Evolutionary conservation across 768 basidiomycete species (phyloP).

Genomic region (Daedalea quercina): DNA sequence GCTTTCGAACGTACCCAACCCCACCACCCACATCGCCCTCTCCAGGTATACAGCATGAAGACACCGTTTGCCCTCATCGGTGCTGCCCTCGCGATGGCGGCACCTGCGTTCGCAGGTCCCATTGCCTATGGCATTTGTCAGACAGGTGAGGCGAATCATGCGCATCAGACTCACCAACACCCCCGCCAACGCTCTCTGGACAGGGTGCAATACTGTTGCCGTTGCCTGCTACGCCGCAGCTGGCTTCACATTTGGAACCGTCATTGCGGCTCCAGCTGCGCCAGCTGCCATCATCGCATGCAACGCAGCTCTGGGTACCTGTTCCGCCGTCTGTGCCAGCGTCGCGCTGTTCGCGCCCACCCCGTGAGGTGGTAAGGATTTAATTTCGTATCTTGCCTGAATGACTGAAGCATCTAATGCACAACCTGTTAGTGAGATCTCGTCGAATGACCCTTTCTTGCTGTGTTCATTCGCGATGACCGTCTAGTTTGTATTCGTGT

Average conservation of each 20-base stretch:
- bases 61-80: neutral
- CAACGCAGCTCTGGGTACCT: slow-evolving; percentile 37
- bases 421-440: no score
- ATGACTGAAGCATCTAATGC: neutral
- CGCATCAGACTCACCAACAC: no score
- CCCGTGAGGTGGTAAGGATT: slow-evolving; percentile 17
- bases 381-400: neutral
- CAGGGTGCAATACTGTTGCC: slow-evolving; percentile 30
- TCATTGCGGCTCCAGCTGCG: slow-evolving; percentile 30
- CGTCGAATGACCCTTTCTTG: no score
- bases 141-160: slow-evolving; percentile 30
- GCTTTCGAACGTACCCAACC: no score
- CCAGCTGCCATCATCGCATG: slow-evolving; percentile 34
- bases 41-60: slow-evolving; percentile 5
- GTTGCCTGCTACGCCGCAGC: slow-evolving; percentile 39
- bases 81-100: neutral
- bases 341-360: slow-evolving; percentile 31
- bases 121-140: slow-evolving; percentile 37
- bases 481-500: no score
- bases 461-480: no score
- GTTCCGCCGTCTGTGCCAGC: slow-evolving; percentile 33
- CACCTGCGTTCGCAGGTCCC: slow-evolving; percentile 21
- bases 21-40: neutral
- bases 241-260: slow-evolving; percentile 36
- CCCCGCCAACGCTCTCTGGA: no score